phyloP scores from a whole-genome alignment of 2,329 filamentous ascomycete species.

The Massarina eburnea region DNA sequence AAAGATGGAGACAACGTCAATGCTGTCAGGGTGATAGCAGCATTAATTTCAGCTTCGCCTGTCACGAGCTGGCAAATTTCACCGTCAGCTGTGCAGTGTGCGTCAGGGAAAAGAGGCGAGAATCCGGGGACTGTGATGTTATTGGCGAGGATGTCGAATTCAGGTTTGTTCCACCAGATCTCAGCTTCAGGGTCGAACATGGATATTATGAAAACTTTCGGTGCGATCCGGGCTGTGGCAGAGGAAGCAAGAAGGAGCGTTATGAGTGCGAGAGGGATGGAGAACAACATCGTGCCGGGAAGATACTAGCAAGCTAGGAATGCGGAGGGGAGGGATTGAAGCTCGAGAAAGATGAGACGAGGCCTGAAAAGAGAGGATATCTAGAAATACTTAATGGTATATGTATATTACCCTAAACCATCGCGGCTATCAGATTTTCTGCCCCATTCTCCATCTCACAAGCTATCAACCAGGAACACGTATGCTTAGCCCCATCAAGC shows the following conservation, averaged over 20 bases:
- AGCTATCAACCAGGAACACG: background rate
- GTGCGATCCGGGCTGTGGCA: conserved; percentile 36
- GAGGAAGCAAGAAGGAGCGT: background rate
- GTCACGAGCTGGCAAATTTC: conserved; percentile 68
- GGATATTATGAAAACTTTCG: conserved; percentile 64
- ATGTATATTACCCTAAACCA: no score
- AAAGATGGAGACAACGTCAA: conserved; percentile 64
- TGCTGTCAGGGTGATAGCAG: conserved; percentile 66
- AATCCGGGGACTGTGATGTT: conserved; percentile 64
- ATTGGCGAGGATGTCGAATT: conserved; percentile 59
- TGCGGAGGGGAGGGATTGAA: no score
- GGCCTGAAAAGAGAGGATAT: background rate
- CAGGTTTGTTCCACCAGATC: conserved; percentile 58
- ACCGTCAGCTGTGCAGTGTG: conserved; percentile 63
- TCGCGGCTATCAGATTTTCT: no score
- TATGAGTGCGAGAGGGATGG: background rate
- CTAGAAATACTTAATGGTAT: background rate
- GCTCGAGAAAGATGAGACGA: background rate
- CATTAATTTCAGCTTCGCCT: conserved; percentile 66
- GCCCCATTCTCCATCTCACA: background rate
- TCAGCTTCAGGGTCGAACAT: conserved; percentile 52
- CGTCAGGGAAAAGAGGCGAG: conserved; percentile 65
- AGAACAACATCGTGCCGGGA: background rate
- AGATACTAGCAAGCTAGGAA: no score
- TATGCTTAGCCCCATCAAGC: background rate